phyloP scores from a whole-genome alignment of 495 filamentous ascomycete species.

The Astrocystis sublimbata region DNA sequence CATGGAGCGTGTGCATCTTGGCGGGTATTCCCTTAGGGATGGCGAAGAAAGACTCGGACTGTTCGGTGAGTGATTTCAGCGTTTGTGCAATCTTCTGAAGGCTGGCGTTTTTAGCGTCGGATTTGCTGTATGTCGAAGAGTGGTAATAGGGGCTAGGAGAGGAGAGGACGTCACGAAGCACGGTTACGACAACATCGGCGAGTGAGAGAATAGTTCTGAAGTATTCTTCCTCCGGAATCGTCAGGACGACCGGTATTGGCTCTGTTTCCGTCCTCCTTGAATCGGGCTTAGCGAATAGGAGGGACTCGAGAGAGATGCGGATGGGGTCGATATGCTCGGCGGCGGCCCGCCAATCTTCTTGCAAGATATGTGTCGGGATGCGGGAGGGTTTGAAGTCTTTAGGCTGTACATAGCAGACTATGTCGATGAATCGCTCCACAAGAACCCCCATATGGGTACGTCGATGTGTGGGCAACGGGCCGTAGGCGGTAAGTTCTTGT shows the following conservation, averaged over 20 bases:
- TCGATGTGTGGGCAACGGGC: conserved; percentile 47
- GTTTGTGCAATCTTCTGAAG: too few species aligned
- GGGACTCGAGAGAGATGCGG: conserved; percentile 33
- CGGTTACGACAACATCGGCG: conserved; percentile 24
- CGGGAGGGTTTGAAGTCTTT: conserved; percentile 46
- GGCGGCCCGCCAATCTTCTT: conserved; percentile 39
- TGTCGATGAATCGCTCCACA: conserved; percentile 45
- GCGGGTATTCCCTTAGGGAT: conserved; percentile 21
- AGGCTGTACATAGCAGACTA: conserved; percentile 42
- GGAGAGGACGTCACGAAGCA: conserved; percentile 4
- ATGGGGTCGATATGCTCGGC: conserved; percentile 29
- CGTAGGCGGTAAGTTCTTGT: conserved; percentile 42
- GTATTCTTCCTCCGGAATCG: conserved; percentile 26
- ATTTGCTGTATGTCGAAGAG: too few species aligned
- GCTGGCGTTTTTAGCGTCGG: too few species aligned
- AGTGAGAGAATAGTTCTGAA: conserved; percentile 21
- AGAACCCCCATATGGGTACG: conserved; percentile 44
- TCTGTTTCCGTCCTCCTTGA: conserved; percentile 10
- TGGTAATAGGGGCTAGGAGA: too few species aligned
- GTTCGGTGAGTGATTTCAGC: conserved; percentile 1
- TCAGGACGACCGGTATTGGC: too few species aligned
- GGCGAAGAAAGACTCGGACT: conserved; percentile 28
- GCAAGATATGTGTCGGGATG: conserved; percentile 33
- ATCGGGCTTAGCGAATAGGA: conserved; percentile 24
- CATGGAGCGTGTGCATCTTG: conserved; percentile 27